Evolutionary conservation across 192 early-diverging fungal species (phyloP).

Genomic region (Dissophora ornata): DNA sequence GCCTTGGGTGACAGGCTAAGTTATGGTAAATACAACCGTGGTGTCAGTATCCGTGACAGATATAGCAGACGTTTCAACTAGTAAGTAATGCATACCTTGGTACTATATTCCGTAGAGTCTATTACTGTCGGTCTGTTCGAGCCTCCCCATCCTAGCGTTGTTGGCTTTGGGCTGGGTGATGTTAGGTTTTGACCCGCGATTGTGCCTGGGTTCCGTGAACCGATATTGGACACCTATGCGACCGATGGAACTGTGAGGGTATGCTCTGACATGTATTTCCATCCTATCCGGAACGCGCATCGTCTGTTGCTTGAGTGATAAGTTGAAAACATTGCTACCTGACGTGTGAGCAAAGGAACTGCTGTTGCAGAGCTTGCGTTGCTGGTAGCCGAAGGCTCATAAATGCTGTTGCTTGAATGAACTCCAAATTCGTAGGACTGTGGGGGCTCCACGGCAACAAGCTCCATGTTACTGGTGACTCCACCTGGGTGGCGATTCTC

Average conservation of each 20-base stretch:
- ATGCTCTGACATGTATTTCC: too few species aligned
- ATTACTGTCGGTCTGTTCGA: constrained; percentile 21
- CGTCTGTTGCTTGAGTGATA: too few species aligned
- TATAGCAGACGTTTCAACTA: too few species aligned
- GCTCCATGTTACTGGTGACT: constrained; percentile 11
- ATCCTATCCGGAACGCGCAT: too few species aligned
- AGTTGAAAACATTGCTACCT: too few species aligned
- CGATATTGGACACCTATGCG: constrained; percentile 15
- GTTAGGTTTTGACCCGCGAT: too few species aligned
- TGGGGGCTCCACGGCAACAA: constrained; percentile 30
- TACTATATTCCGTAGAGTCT: constrained; percentile 6
- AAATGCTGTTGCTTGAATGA: constrained; percentile 20
- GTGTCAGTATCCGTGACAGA: too few species aligned
- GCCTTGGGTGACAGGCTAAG: too few species aligned
- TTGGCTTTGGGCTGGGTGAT: not conserved
- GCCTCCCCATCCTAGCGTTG: constrained; percentile 27
- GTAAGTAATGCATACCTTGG: not conserved
- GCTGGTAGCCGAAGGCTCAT: not conserved
- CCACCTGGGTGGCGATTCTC: constrained; percentile 20
- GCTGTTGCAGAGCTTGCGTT: too few species aligned
- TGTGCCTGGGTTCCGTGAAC: constrained; percentile 4
- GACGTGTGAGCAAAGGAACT: constrained; percentile 11
- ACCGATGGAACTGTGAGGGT: too few species aligned
- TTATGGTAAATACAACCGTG: too few species aligned
- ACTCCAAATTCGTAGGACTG: constrained; percentile 24